These are phyloP conservation scores for Monocercomonoides exilis DNA, from an alignment of 78 protist species.

Conservation along the genomic window DNA sequence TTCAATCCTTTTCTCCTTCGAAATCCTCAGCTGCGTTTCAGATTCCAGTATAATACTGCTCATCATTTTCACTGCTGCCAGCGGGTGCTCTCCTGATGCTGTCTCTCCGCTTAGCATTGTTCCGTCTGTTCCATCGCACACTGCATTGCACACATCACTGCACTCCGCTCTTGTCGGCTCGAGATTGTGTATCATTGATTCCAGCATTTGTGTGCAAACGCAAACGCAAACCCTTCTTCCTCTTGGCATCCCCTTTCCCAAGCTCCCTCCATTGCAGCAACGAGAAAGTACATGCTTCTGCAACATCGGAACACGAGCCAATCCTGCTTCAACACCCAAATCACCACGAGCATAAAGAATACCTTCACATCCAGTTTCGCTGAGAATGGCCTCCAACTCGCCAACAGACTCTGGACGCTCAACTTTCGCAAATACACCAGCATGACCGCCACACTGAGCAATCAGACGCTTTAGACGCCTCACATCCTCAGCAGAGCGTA, in stretches of 20 bases:
- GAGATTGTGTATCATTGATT: conserved; percentile 70
- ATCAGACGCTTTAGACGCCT: conserved; percentile 9
- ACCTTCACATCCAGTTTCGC: conserved; percentile 76
- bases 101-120: conserved; percentile 76
- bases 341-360: conserved; percentile 95
- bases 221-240: conserved; percentile 79
- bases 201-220: conserved; percentile 88
- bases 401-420: conserved; percentile 71
- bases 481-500: conserved; percentile 48
- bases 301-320: conserved; percentile 59
- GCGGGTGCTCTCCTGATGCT: conserved; percentile 44
- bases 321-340: conserved; percentile 76
- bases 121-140: conserved; percentile 76
- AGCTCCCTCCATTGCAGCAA: conserved; percentile 59
- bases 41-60: conserved; percentile 29
- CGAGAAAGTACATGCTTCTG: conserved; percentile 78
- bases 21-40: conserved; percentile 25
- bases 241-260: too few relatives aligned
- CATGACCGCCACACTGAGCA: conserved; percentile 25
- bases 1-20: too few relatives aligned
- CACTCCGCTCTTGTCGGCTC: conserved; percentile 86
- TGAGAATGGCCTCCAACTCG: conserved; percentile 72
- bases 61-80: conserved; percentile 36
- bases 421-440: conserved; percentile 71
- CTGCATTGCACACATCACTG: conserved; percentile 85